Evolutionary conservation across 139 green algal species (phyloP).

Genomic region (Micractinium sp.): DNA sequence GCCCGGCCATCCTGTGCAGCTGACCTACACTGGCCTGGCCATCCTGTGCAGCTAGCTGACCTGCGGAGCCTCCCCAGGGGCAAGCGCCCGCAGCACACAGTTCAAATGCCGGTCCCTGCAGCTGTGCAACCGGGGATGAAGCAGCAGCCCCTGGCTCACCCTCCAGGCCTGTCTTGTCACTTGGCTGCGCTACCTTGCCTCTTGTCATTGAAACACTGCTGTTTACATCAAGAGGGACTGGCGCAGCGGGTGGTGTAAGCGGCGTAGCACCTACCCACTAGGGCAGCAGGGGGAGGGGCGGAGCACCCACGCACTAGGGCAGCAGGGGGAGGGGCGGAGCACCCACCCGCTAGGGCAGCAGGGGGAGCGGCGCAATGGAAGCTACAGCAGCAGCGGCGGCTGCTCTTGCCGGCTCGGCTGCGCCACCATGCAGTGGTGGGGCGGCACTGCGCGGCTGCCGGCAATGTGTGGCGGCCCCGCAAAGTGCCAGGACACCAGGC

Average conservation of each 20-base stretch:
- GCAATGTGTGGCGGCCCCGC: background rate
- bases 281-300: background rate
- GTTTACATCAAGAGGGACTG: background rate
- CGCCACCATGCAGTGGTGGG: background rate
- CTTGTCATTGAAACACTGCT: background rate
- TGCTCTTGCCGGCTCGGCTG: too few relatives aligned
- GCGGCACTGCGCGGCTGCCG: slow-evolving; percentile 8
- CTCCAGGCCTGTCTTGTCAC: background rate
- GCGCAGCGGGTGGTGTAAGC: background rate
- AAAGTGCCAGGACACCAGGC: slow-evolving; percentile 14
- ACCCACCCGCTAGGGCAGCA: background rate
- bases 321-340: background rate
- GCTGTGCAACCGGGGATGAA: too few relatives aligned
- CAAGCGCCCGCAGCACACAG: too few relatives aligned
- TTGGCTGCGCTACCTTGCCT: background rate
- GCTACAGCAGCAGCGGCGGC: background rate
- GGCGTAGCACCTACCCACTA: background rate
- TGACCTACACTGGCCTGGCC: too few relatives aligned
- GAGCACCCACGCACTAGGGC: too few relatives aligned
- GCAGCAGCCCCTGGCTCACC: background rate
- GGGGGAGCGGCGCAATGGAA: too few relatives aligned
- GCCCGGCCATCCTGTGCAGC: too few relatives aligned
- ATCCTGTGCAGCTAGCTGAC: too few relatives aligned
- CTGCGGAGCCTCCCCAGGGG: too few relatives aligned
- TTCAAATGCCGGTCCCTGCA: too few relatives aligned